A percentile compares a stretch with the other conserved stretches of the same genome.
phyloP scores from a whole-genome alignment of 148 eudicot genomes.

The Cornus controversa region DNA sequence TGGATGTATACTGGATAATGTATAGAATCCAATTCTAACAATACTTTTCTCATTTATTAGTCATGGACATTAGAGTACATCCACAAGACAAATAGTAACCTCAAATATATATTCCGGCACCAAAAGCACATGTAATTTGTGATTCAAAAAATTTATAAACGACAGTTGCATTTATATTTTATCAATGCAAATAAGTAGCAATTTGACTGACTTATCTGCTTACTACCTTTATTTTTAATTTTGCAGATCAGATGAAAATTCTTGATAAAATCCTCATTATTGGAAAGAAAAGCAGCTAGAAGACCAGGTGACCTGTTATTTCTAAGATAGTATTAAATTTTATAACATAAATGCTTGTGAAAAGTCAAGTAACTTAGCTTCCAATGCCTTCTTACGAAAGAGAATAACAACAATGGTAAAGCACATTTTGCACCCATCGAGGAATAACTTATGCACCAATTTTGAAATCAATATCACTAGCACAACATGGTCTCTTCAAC shows the following conservation, averaged over 20 bases:
- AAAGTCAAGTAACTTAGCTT: too few relatives aligned
- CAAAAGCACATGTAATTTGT: too few relatives aligned
- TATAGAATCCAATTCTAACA: too few relatives aligned
- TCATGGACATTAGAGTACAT: not conserved
- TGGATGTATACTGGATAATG: too few relatives aligned
- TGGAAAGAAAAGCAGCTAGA: not conserved
- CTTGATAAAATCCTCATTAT: not conserved
- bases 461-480: not conserved
- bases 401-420: not conserved
- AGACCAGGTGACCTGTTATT: not conserved
- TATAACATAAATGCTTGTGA: not conserved
- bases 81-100: not conserved
- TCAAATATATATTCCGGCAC: too few relatives aligned
- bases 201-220: not conserved
- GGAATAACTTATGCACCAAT: not conserved
- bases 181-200: too few relatives aligned
- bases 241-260: not conserved
- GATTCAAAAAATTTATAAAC: too few relatives aligned
- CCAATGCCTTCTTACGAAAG: not conserved
- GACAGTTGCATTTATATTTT: too few relatives aligned
- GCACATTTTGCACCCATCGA: not conserved
- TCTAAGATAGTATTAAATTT: not conserved
- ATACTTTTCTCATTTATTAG: too few relatives aligned
- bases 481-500: not conserved
- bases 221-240: not conserved